Evolutionary conservation across 805 yeast species (phyloP).

Genomic region (Candida tallmaniae): DNA sequence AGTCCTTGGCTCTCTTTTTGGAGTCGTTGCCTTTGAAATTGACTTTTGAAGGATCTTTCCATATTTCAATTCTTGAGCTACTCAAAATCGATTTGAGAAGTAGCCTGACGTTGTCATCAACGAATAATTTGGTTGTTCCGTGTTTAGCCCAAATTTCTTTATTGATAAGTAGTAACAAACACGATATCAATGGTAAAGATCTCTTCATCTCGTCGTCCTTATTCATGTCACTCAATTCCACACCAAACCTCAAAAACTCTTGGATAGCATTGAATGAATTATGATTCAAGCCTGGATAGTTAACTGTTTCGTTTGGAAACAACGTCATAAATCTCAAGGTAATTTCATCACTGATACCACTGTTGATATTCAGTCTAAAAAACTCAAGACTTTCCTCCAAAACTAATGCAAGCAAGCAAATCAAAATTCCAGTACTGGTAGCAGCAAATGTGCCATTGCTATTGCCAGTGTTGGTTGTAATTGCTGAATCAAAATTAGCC

Average conservation of each 20-base stretch:
- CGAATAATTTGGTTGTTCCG: slow-evolving; percentile 3
- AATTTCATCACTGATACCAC: slow-evolving; percentile 8
- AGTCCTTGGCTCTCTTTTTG: slow-evolving; percentile 15
- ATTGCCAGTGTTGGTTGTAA: too few relatives aligned
- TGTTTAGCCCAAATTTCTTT: slow-evolving; percentile 13
- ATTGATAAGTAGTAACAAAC: slow-evolving; percentile 20
- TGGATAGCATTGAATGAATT: slow-evolving; percentile 2
- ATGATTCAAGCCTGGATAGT: not conserved
- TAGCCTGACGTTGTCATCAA: not conserved
- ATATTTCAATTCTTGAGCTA: slow-evolving; percentile 16
- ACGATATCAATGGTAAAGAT: slow-evolving; percentile 16
- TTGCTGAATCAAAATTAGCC: too few relatives aligned
- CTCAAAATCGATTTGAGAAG: slow-evolving; percentile 11
- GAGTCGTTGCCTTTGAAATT: slow-evolving; percentile 14
- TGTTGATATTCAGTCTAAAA: slow-evolving; percentile 11
- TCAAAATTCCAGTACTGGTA: slow-evolving; percentile 11
- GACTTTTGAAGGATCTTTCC: slow-evolving; percentile 33
- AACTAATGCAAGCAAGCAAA: slow-evolving; percentile 27
- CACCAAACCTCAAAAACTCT: slow-evolving; percentile 1
- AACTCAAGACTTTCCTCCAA: slow-evolving; percentile 27
- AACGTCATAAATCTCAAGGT: slow-evolving; percentile 13
- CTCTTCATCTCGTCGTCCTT: slow-evolving; percentile 2
- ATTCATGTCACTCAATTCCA: not conserved
- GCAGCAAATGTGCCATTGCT: too few relatives aligned
- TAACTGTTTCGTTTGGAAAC: slow-evolving; percentile 21